These are phyloP conservation scores for Pseudomicrostroma phylloplanum DNA, from an alignment of 1,284 basidiomycete genomes.

Conservation along the genomic window DNA sequence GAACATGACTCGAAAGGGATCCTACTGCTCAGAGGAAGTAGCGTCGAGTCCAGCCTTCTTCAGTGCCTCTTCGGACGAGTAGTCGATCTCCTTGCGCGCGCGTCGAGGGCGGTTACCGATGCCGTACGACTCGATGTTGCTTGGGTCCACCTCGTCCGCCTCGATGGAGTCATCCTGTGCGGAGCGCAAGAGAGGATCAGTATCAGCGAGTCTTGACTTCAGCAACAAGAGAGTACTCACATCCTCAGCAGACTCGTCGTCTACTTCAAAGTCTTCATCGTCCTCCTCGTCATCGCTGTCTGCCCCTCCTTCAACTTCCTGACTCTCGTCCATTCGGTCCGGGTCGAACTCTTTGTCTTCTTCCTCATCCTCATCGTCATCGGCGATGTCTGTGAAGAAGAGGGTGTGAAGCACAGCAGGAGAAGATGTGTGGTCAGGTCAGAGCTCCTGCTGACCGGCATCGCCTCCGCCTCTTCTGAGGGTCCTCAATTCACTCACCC, in stretches of 20 bases:
- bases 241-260: background rate
- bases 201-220: background rate
- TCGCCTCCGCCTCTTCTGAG: background rate
- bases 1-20: no score
- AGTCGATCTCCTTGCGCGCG: conserved; percentile 28
- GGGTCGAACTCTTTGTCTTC: conserved; percentile 7
- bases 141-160: conserved; percentile 15
- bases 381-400: conserved; percentile 9
- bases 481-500: background rate
- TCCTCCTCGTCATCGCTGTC: conserved; percentile 14
- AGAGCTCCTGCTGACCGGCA: background rate
- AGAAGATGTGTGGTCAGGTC: background rate
- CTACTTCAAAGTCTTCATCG: conserved; percentile 3
- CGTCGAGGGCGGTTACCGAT: conserved; percentile 25
- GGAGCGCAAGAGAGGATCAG: background rate
- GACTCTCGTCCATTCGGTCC: conserved; percentile 1
- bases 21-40: no score
- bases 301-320: background rate
- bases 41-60: conserved; percentile 31
- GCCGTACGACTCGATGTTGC: conserved; percentile 20
- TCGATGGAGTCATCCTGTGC: conserved; percentile 8
- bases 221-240: background rate
- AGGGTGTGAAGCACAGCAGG: no score
- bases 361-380: conserved; percentile 14
- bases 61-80: conserved; percentile 37